Base-by-base conservation (phyloP, 1,284 basidiomycete species). In the Leccinum griseonigrum region DNA sequence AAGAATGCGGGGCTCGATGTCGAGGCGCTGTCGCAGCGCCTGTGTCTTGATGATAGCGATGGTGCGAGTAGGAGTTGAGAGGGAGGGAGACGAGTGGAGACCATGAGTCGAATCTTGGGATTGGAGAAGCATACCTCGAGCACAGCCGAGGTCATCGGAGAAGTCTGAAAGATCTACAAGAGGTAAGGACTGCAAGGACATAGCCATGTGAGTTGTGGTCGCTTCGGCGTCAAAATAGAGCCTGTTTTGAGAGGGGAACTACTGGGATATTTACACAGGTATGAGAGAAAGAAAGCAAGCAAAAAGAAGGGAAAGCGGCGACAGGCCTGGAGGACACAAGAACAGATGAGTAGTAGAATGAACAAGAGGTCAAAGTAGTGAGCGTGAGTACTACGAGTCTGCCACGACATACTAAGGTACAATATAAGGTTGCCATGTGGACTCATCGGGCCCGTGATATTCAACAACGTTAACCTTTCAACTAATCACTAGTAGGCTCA, bases 41-140 rank as follows among this genome's bases (percentile, higher is more conserved):
- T 90, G 86, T 52, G 81, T 80, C 76, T 91, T 92, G 79, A 92
- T 90, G 64, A 92, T 90, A 14, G 88, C 90, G 55, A 91, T 85
- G 0, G 89, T 91, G 60, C 90, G 81, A 48, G 88, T 88, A 22
- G 80, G 29, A 28, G 26, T 14, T 3, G 69, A 60, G 14, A 56
- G 26, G 8, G 67, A 58, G 13, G 72, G 59, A 9, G 67, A 62
- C 8, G 57, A 2, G 18, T 56, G 63, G 3, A 55, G 22, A 48
- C 4, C 16, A 40, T 46, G 60, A 22, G 48, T 58, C 29, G 51
- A 29, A n/a, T 66, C 58, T 4, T 63, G 63, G 0, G 59, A 56
- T 3, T 58, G 64, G 13, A 61, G 36, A 46, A 56, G 64, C 3
- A 51, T 48, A 34, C 48, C 32, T 16, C 53, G 43, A 26, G 54